Evolutionary conservation across 1,284 basidiomycete species (phyloP).

Genomic region (Malassezia vespertilionis): DNA sequence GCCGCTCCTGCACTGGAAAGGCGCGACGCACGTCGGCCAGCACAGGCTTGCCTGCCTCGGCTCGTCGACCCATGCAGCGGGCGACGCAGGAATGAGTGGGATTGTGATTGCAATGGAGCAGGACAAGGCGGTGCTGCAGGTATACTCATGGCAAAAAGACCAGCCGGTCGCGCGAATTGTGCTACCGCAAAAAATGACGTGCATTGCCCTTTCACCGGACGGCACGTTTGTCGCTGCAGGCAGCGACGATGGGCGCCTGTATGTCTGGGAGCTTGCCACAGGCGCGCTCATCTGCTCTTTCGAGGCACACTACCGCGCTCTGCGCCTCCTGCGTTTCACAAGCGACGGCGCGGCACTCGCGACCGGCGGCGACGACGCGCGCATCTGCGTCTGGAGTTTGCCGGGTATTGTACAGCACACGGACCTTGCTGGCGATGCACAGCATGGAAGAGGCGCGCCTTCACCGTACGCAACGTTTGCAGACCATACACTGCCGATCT

Average conservation of each 20-base stretch:
- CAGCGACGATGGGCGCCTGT: slow-evolving; percentile 73
- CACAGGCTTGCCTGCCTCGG: slow-evolving; percentile 22
- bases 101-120: slow-evolving; percentile 64
- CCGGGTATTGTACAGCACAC: slow-evolving; percentile 57
- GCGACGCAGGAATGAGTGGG: slow-evolving; percentile 58
- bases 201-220: slow-evolving; percentile 62
- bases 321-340: slow-evolving; percentile 72
- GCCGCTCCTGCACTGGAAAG: slow-evolving; percentile 31
- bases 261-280: slow-evolving; percentile 88
- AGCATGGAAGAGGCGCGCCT: too few relatives aligned
- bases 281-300: slow-evolving; percentile 78
- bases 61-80: slow-evolving; percentile 50
- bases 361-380: slow-evolving; percentile 78
- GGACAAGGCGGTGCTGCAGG: slow-evolving; percentile 67
- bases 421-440: slow-evolving; percentile 23
- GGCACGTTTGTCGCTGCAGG: slow-evolving; percentile 76
- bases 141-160: slow-evolving; percentile 68
- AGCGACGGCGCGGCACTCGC: slow-evolving; percentile 67
- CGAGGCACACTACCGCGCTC: slow-evolving; percentile 86
- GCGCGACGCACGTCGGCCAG: slow-evolving; percentile 22
- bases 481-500: slow-evolving; percentile 83
- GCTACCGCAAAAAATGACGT: slow-evolving; percentile 73
- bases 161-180: slow-evolving; percentile 63
- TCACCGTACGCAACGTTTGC: slow-evolving; percentile 60
- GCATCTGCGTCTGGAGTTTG: slow-evolving; percentile 76